Conservation (phyloP, 768 basidiomycete species). For the Collybiopsis confluens region DNA sequence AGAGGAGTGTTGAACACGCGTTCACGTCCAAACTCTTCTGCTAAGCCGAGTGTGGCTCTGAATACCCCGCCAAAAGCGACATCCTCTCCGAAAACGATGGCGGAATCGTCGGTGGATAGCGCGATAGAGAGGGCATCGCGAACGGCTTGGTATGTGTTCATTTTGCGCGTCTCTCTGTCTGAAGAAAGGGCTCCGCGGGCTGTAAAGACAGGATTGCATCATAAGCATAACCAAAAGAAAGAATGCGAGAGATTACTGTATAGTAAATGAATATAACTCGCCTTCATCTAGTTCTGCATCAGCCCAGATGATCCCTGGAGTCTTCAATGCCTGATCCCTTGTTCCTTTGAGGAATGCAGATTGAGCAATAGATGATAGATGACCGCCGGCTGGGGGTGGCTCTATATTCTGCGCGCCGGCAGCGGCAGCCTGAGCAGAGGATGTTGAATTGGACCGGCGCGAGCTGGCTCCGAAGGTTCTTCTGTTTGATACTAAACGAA, state of each 20-base stretch:
- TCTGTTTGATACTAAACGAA: too few relatives aligned
- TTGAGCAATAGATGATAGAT: constrained; percentile 66
- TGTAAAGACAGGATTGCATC: constrained; percentile 12
- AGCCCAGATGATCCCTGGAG: constrained; percentile 68
- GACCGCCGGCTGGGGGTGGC: constrained; percentile 77
- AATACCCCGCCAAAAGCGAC: constrained; percentile 96
- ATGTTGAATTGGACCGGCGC: too few relatives aligned
- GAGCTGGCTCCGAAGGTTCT: too few relatives aligned
- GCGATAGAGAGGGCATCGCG: constrained; percentile 89
- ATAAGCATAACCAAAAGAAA: constrained; percentile 9
- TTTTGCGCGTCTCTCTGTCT: constrained; percentile 86
- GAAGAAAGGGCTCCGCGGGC: constrained; percentile 24
- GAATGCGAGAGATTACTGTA: too few relatives aligned
- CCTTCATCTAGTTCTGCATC: constrained; percentile 47
- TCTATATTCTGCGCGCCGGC: constrained; percentile 32
- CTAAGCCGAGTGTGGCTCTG: constrained; percentile 51
- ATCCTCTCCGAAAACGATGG: constrained; percentile 88
- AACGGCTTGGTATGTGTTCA: constrained; percentile 93
- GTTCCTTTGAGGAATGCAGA: constrained; percentile 62
- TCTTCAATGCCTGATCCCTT: constrained; percentile 66
- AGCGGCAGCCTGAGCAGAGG: too few relatives aligned
- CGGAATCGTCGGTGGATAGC: constrained; percentile 77
- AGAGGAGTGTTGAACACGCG: constrained; percentile 95
- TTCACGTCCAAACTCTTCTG: constrained; percentile 92
- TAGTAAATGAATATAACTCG: neutral